Evolutionary conservation across 2,329 filamentous ascomycete genomes (phyloP).

Genomic region (Didymella lethalis): DNA sequence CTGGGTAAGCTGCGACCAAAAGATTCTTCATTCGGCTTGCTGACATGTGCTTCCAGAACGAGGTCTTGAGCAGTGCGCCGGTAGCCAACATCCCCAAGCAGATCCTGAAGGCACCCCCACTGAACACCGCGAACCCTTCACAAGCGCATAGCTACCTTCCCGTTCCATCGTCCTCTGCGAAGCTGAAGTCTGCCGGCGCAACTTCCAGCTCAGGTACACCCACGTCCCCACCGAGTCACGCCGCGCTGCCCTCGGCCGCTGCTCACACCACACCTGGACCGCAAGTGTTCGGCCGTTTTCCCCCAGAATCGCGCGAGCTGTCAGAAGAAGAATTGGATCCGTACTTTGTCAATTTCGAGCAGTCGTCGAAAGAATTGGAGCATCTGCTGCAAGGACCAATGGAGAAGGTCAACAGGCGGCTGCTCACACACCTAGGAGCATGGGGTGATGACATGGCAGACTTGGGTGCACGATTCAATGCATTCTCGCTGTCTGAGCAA

Average conservation of each 20-base stretch:
- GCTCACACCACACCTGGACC: slow-evolving; percentile 65
- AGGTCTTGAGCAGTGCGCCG: slow-evolving; percentile 92
- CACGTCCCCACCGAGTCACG: slow-evolving; percentile 61
- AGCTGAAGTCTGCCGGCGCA: slow-evolving; percentile 69
- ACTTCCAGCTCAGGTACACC: slow-evolving; percentile 61
- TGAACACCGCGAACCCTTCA: slow-evolving; percentile 92
- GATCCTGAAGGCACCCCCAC: slow-evolving; percentile 90
- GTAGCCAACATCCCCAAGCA: slow-evolving; percentile 92
- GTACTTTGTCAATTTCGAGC: slow-evolving; percentile 93
- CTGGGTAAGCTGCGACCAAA: slow-evolving; percentile 71
- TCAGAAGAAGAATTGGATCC: slow-evolving; percentile 92
- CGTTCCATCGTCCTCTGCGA: slow-evolving; percentile 83
- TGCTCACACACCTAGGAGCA: slow-evolving; percentile 82
- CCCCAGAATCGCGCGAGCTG: slow-evolving; percentile 76
- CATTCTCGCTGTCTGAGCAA: slow-evolving; percentile 92
- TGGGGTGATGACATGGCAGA: slow-evolving; percentile 90
- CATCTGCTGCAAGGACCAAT: slow-evolving; percentile 88
- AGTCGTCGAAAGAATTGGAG: slow-evolving; percentile 90
- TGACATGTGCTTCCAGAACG: slow-evolving; percentile 68
- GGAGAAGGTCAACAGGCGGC: slow-evolving; percentile 94
- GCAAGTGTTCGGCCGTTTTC: slow-evolving; percentile 80
- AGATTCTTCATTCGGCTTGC: not conserved
- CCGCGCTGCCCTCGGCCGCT: slow-evolving; percentile 61
- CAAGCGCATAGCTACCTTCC: slow-evolving; percentile 87
- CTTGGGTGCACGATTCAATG: slow-evolving; percentile 94